Conservation (phyloP, 768 basidiomycete species). For the Panaeolus cyanescens region DNA sequence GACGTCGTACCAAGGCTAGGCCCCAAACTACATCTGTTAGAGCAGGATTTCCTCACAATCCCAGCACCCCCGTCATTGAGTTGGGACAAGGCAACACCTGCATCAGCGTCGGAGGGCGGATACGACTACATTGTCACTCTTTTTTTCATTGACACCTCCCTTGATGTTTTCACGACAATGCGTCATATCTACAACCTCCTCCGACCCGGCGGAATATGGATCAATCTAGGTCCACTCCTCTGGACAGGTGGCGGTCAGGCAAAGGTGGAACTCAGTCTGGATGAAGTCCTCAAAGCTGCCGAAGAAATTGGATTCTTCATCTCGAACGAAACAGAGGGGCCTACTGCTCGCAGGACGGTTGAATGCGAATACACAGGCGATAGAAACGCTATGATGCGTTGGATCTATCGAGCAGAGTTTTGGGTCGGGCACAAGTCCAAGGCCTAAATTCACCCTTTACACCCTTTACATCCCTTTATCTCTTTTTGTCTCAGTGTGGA, state of each 20-base stretch:
- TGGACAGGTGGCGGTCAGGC: slow-evolving; percentile 61
- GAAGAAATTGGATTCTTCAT: slow-evolving; percentile 57
- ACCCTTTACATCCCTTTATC: neutral
- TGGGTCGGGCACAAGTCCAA: slow-evolving; percentile 54
- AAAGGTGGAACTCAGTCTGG: slow-evolving; percentile 59
- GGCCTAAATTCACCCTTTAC: neutral
- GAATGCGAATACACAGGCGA: slow-evolving; percentile 71
- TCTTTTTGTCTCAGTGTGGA: neutral
- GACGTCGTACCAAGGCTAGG: slow-evolving; percentile 57
- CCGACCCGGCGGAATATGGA: slow-evolving; percentile 65
- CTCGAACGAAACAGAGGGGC: slow-evolving; percentile 19
- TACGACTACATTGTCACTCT: slow-evolving; percentile 66
- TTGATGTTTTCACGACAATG: slow-evolving; percentile 53
- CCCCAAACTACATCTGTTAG: slow-evolving; percentile 44
- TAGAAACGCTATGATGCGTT: slow-evolving; percentile 66
- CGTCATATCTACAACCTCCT: slow-evolving; percentile 59
- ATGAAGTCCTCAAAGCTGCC: slow-evolving; percentile 58
- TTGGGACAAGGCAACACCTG: neutral
- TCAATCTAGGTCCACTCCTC: slow-evolving; percentile 70
- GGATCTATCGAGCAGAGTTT: slow-evolving; percentile 69
- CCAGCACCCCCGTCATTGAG: slow-evolving; percentile 16
- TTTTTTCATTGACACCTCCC: slow-evolving; percentile 68
- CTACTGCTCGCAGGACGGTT: slow-evolving; percentile 39
- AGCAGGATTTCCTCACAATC: slow-evolving; percentile 59
- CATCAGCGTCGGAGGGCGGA: slow-evolving; percentile 20